Evolutionary conservation across 2,329 filamentous ascomycete species (phyloP), one percentile per base, ranked within the genome.

Genomic region (Fusarium chaquense): DNA sequence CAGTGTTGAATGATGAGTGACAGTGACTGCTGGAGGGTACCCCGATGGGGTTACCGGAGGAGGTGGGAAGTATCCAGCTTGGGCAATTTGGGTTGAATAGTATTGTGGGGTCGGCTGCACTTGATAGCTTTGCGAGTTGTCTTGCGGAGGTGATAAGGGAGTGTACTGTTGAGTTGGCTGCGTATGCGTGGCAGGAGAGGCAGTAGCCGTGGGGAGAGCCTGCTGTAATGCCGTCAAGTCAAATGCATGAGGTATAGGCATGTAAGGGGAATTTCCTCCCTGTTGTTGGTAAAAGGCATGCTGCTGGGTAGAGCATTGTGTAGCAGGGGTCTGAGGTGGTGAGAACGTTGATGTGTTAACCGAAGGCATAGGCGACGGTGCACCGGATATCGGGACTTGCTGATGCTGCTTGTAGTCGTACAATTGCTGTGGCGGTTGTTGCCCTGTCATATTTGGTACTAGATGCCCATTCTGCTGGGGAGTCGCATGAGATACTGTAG

Each of bases 221-320:
- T 60, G 47, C 11, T 50, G 54, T 36, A 73, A 59, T 1, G 64
- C 43, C 1, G 44, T 11, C 71, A 73, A 67, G 33, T 67, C 40
- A 7, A 61, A 74, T 1, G 58, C 8, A 3, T 62, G 60, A 6
- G 61, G 13, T 13, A 58, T 24, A 8, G 47, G n/a, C 0, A 41
- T 66, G n/a, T 54, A 64, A 2, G 18, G 10, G 4, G 45, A 38
- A 0, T 13, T 15, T 16, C 9, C 13, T 5, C 53, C 4, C 5
- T 50, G 33, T 0, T 63, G 59, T 0, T 33, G 33, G 2, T 50
- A 58, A 7, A 22, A 10, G 1, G n/a, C 16, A 10, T 44, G 41
- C 6, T 53, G 36, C 15, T 50, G 52, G 2, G 52, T 33, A 16
- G 65, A 26, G 5, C 56, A 55, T 6, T 60, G 50, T 1, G 13